A percentile compares a stretch with the other conserved stretches of the same genome.
Evolutionary conservation across 176 grass and related monocot species (phyloP).

Genomic region (Lolium rigidum): DNA sequence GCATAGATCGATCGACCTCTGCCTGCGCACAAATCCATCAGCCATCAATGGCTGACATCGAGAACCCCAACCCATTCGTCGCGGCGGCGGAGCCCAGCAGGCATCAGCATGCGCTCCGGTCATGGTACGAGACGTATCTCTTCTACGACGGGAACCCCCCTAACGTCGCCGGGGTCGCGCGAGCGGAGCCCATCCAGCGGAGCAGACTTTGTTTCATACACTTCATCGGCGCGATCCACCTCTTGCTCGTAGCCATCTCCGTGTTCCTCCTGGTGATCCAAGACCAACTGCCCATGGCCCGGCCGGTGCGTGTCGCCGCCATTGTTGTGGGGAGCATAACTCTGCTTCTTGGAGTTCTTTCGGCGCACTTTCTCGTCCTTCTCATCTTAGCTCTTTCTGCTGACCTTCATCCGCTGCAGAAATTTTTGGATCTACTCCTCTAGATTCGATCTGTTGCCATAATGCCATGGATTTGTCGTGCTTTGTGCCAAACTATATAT

Average conservation of each 20-base stretch:
- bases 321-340: background rate
- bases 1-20: background rate
- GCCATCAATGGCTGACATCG: background rate
- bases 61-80: background rate
- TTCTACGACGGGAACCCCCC: background rate
- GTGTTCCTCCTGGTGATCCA: background rate
- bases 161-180: background rate
- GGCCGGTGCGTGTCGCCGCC: background rate
- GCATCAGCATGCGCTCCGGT: background rate
- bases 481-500: background rate
- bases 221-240: background rate
- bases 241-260: background rate
- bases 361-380: background rate
- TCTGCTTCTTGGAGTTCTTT: background rate
- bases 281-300: background rate
- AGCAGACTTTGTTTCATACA: background rate
- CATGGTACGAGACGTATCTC: background rate
- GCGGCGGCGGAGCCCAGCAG: background rate
- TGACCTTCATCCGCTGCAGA: background rate
- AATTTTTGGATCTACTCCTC: background rate
- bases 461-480: background rate
- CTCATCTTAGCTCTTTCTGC: background rate
- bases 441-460: background rate
- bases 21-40: background rate
- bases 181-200: background rate